A percentile compares a stretch with the other conserved stretches of the same genome.
These are phyloP conservation scores for Piper longum DNA, from an alignment of 164 flowering plant genomes.

Conservation along the genomic window DNA sequence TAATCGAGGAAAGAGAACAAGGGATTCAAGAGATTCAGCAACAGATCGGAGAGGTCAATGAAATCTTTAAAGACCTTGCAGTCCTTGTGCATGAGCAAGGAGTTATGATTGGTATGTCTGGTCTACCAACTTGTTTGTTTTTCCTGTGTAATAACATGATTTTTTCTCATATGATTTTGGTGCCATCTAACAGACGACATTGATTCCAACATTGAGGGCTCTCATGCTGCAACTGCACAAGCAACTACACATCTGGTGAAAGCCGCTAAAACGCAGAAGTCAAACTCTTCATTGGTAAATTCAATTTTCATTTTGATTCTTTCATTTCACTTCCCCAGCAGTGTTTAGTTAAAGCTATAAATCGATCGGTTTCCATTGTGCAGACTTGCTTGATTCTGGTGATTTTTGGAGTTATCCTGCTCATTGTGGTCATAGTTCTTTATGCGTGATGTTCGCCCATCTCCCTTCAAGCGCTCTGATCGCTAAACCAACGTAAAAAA, in stretches of 20 bases:
- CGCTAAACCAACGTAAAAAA: too few relatives aligned
- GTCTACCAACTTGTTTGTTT: not conserved
- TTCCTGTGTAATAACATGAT: not conserved
- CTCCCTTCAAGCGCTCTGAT: too few relatives aligned
- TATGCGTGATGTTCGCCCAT: conserved; percentile 28
- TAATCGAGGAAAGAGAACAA: conserved; percentile 75
- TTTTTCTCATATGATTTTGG: not conserved
- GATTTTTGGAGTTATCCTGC: conserved; percentile 79
- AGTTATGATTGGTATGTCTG: conserved; percentile 48
- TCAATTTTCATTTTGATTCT: too few relatives aligned
- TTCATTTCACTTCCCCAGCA: too few relatives aligned
- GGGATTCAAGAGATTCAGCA: conserved; percentile 69
- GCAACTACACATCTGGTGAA: conserved; percentile 65
- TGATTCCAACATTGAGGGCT: conserved; percentile 48
- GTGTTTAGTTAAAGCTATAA: not conserved
- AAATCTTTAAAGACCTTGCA: conserved; percentile 70
- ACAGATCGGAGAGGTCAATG: conserved; percentile 69
- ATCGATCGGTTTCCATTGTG: conserved; percentile 7
- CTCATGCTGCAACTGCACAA: conserved; percentile 62
- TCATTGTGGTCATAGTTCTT: conserved; percentile 58
- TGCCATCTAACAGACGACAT: conserved; percentile 53
- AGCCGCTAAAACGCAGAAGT: conserved; percentile 83
- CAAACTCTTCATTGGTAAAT: conserved; percentile 82
- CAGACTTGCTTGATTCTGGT: conserved; percentile 81
- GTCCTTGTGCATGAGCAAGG: conserved; percentile 68